Conservation (phyloP, 1,284 basidiomycete species). For the Trametes polyzona region DNA sequence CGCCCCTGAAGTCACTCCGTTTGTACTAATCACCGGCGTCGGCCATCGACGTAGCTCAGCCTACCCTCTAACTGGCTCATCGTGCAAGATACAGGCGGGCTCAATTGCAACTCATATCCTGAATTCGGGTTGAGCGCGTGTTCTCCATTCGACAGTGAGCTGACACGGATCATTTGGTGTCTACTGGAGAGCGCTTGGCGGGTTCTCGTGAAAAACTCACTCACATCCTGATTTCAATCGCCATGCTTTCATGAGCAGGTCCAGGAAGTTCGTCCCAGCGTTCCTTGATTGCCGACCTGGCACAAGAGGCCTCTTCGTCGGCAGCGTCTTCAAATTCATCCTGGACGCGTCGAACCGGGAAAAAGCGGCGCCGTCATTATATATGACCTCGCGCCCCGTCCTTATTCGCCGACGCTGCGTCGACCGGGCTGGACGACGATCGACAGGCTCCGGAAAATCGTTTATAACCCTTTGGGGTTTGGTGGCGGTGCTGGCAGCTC, state of each 20-base stretch:
- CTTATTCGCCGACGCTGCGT: neutral
- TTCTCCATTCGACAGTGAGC: too few species aligned
- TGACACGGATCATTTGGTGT: too few species aligned
- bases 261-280: conserved; percentile 3
- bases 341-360: neutral
- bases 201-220: too few species aligned
- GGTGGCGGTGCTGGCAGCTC: conserved; percentile 6
- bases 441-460: neutral
- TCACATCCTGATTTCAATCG: too few species aligned
- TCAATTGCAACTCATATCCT: too few species aligned
- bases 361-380: neutral
- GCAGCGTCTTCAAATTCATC: neutral
- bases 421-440: neutral
- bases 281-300: conserved; percentile 2
- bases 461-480: conserved; percentile 2
- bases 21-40: too few species aligned
- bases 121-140: too few species aligned
- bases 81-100: too few species aligned
- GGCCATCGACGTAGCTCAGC: too few species aligned
- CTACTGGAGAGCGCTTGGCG: too few species aligned
- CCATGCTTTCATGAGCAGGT: neutral
- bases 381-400: neutral
- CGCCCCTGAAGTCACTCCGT: too few species aligned
- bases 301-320: neutral
- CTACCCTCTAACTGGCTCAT: too few species aligned